Base-by-base conservation (phyloP, 1,284 basidiomycete genomes). In the Ustilago curta region DNA sequence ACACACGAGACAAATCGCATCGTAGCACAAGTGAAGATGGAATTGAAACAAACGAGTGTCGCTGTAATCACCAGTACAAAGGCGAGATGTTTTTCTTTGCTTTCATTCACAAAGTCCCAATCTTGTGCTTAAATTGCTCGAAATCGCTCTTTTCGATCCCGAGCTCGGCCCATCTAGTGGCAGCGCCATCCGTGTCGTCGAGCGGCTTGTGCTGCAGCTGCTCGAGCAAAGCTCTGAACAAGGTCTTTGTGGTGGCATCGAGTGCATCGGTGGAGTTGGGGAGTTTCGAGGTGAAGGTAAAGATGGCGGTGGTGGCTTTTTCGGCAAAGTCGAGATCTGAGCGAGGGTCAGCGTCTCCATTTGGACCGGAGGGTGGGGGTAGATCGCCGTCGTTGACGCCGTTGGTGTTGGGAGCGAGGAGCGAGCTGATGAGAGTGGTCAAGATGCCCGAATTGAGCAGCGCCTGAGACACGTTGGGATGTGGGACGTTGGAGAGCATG, bases 251-350 rank as follows among this genome's bases (percentile, higher is more conserved):
- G 12, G 35, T 54, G 2, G 4, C 12, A 32, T 70, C 62, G 8
- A 70, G 3, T 3, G 25, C 7, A 11, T 4, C 12, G 19, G 29
- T 0, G 0, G 39, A 2, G 7, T 40, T 2, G 18, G 59, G 50
- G 8, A 65, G 49, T 48, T 72, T 68, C 18, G 56, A 40, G 18
- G 67, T 83, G n/a, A 85, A 82, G 14, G 76, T 68, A 39, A 76
- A 11, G 12, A 88, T 85, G 53, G 86, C 91, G 87, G 90, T 88
- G 18, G 92, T 81, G 0, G 91, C 87, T 83, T 94, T 94, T 85
- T 95, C 94, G 81, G 91, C 90, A 66, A 91, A 92, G 78, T 95
- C 93, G 4, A 86, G 80, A 84, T 97, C 95, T 8, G 87, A 87
- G 23, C 89, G 89, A 32, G 45, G 86, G 84, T 81, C 74, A 11